phyloP scores from a whole-genome alignment of 108 stramenopile genomes.

The Parmales sp. region DNA sequence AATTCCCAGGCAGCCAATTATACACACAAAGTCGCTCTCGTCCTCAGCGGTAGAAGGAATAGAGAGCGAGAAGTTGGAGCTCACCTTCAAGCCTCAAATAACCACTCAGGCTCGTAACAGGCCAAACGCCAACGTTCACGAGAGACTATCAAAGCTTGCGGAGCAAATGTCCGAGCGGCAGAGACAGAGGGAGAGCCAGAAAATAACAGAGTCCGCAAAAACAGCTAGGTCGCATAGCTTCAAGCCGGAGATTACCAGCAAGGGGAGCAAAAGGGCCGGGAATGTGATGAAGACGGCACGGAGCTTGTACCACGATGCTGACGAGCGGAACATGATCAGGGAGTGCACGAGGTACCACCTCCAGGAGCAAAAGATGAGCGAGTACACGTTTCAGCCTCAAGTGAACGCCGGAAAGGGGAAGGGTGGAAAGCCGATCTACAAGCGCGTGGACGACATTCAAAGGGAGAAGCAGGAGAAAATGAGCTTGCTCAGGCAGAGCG shows the following conservation, averaged over 20 bases:
- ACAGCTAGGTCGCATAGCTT: not conserved
- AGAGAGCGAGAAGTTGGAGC: too few relatives aligned
- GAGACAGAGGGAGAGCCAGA: not conserved
- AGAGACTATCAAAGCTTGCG: not conserved
- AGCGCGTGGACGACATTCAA: not conserved
- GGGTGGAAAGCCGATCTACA: not conserved
- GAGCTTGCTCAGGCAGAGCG: not conserved
- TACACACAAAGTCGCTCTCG: too few relatives aligned
- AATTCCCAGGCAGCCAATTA: too few relatives aligned
- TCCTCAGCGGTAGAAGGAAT: too few relatives aligned
- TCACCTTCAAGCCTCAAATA: not conserved
- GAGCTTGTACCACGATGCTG: not conserved
- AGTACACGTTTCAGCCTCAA: not conserved
- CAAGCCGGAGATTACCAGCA: not conserved
- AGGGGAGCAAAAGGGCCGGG: not conserved
- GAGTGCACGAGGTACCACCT: slow-evolving; percentile 6
- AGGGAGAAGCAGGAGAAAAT: not conserved
- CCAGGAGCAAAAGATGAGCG: not conserved
- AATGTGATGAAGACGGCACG: not conserved
- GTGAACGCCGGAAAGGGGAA: not conserved
- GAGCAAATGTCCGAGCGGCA: not conserved
- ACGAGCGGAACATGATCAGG: not conserved
- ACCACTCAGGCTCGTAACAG: not conserved
- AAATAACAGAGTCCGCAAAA: not conserved
- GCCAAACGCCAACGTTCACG: not conserved